Conservation (phyloP, 2,329 filamentous ascomycete genomes). For the Ceratocystis alfenasii region DNA sequence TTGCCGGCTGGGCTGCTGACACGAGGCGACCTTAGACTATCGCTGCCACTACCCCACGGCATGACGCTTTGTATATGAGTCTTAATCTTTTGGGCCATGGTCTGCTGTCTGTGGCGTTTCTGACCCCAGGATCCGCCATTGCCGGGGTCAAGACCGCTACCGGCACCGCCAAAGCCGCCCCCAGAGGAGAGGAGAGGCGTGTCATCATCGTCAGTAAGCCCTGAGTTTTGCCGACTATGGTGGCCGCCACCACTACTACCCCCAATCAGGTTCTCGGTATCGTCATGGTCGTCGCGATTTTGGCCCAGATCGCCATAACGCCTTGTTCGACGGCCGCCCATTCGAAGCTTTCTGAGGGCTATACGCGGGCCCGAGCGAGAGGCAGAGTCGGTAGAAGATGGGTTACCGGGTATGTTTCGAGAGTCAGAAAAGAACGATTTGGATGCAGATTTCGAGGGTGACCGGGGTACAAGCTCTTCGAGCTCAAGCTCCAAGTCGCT, state of each 20-base stretch:
- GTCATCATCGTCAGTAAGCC: conserved; percentile 54
- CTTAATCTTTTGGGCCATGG: conserved; percentile 15
- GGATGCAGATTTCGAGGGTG: conserved; percentile 28
- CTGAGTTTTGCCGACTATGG: conserved; percentile 44
- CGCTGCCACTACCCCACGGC: conserved; percentile 30
- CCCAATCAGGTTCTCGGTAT: conserved; percentile 55
- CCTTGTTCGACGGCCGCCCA: conserved; percentile 46
- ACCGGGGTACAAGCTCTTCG: conserved; percentile 60
- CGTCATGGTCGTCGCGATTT: conserved; percentile 39
- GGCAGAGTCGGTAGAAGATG: conserved; percentile 14
- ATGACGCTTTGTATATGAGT: conserved; percentile 57
- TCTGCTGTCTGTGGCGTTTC: conserved; percentile 9
- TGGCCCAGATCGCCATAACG: conserved; percentile 50
- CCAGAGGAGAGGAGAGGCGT: conserved; percentile 53
- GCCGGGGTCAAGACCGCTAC: not conserved
- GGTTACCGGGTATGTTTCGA: conserved; percentile 27
- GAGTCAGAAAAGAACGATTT: conserved; percentile 26
- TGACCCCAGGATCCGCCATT: conserved; percentile 4
- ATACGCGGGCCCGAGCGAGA: conserved; percentile 38
- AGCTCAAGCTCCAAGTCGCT: conserved; percentile 65
- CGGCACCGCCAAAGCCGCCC: conserved; percentile 23
- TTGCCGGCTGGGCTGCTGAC: conserved; percentile 29
- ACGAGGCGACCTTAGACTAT: not conserved
- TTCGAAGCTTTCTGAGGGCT: conserved; percentile 58
- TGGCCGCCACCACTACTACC: conserved; percentile 47